Evolutionary conservation across 306 rosid species (phyloP), one percentile per base, ranked within the genome.

Genomic region (Trifolium pratense): DNA sequence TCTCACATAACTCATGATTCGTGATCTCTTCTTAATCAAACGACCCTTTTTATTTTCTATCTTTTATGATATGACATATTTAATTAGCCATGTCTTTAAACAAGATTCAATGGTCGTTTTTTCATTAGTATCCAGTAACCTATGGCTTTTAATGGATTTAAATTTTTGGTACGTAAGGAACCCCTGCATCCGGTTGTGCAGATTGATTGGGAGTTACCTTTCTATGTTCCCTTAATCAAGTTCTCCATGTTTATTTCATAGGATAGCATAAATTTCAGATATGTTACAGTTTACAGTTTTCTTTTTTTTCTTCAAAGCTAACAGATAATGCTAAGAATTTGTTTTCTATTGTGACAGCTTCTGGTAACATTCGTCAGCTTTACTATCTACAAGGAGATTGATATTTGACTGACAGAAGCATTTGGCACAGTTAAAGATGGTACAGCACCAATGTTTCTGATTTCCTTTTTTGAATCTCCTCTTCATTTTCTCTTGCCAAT

Each of bases 281-380:
- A 39, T 42, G 65, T 42, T 43, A 29, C 31, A 20, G 13, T 18
- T 48, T 20, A 18, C 52, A 7, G 48, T 58, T 15, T 20, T 57
- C 23, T 6, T n/a, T 3, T 20, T 53, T 53, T 3, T 4, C 8
- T 11, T 21, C 8, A 31, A 56, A 18, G 59, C 67, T 39, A 17
- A 7, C 73, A 29, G 15, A 73, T 60, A n/a, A 39, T 64, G 53
- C 71, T 79, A 56, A 75, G 34, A 48, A 8, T 20, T 69, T 64
- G n/a, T 74, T 74, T 80, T 45, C 49, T 48, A 23, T 40, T 71
- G 64, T 81, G 76, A 49, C 97, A 95, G 99, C 97, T 45, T 91
- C 99, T 0, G 99, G 99, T 51, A 95, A 95, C 84, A 88, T 95
- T 66, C 99, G 99, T 40, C 99, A 95, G 84, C 99, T 95, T 78